Conservation (phyloP, 129 eudicot species). For the Flaveria ramosissima region DNA sequence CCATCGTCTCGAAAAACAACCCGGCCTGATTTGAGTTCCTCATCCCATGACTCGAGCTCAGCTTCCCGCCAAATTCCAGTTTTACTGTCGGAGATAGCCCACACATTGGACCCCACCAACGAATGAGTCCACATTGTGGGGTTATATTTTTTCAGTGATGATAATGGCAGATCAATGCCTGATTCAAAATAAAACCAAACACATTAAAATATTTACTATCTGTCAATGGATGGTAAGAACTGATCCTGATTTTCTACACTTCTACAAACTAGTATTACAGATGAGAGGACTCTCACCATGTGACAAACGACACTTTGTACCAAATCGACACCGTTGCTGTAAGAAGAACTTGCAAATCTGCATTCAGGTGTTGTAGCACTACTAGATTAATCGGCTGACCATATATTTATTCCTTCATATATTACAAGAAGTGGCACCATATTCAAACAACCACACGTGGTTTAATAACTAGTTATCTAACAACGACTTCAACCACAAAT, state of each 20-base stretch:
- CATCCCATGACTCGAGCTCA: slow-evolving; percentile 92
- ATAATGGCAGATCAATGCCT: slow-evolving; percentile 72
- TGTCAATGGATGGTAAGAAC: not conserved
- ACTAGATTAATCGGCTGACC: slow-evolving; percentile 47
- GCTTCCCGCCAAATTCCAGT: slow-evolving; percentile 86
- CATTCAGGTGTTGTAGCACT: slow-evolving; percentile 68
- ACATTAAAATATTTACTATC: not conserved
- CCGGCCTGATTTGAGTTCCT: slow-evolving; percentile 46
- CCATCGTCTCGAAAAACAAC: slow-evolving; percentile 83
- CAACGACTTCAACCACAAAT: slow-evolving; percentile 8
- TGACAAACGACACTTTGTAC: slow-evolving; percentile 92
- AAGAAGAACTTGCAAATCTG: slow-evolving; percentile 99
- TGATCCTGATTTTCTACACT: slow-evolving; percentile 10
- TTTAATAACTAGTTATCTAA: slow-evolving; percentile 16
- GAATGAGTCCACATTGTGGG: slow-evolving; percentile 65
- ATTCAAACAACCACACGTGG: slow-evolving; percentile 4
- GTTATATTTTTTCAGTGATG: slow-evolving; percentile 63
- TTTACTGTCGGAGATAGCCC: slow-evolving; percentile 65
- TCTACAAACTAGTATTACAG: not conserved
- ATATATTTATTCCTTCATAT: slow-evolving; percentile 4
- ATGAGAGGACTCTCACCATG: slow-evolving; percentile 67
- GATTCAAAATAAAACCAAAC: slow-evolving; percentile 12
- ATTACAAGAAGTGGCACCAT: slow-evolving; percentile 4
- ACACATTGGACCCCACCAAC: slow-evolving; percentile 73
- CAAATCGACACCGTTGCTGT: slow-evolving; percentile 98